phyloP scores from a whole-genome alignment of 352 stramenopile genomes.

The Globisporangium recalcitrans region DNA sequence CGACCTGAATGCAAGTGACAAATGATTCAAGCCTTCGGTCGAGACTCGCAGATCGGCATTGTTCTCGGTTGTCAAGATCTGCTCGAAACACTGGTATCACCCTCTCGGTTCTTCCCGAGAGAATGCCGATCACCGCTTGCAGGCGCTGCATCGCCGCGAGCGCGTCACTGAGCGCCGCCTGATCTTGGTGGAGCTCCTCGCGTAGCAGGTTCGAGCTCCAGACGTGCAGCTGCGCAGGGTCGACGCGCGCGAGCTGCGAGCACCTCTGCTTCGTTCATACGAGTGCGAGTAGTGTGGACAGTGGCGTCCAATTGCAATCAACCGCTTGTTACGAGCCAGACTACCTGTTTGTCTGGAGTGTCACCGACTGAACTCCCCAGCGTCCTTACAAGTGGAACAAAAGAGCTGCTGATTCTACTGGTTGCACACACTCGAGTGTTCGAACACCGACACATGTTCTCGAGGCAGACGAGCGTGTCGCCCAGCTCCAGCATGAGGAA shows the following conservation, averaged over 20 bases:
- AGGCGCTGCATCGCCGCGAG: neutral
- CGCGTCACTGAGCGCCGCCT: neutral
- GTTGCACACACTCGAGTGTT: no score
- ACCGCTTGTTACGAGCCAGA: no score
- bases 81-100: neutral
- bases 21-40: neutral
- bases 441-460: no score
- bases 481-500: neutral
- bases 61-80: neutral
- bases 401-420: no score
- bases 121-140: neutral
- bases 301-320: neutral
- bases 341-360: no score
- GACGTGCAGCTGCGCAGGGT: neutral
- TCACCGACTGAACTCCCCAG: no score
- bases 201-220: neutral
- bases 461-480: neutral
- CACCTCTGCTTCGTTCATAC: neutral
- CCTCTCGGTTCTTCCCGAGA: neutral
- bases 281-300: no score
- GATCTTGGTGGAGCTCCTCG: neutral
- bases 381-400: no score
- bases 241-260: neutral
- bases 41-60: neutral
- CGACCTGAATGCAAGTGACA: neutral